Evolutionary conservation across 2,329 filamentous ascomycete genomes (phyloP), one percentile per base, ranked within the genome.

Genomic region (Lachnellula hyalina): DNA sequence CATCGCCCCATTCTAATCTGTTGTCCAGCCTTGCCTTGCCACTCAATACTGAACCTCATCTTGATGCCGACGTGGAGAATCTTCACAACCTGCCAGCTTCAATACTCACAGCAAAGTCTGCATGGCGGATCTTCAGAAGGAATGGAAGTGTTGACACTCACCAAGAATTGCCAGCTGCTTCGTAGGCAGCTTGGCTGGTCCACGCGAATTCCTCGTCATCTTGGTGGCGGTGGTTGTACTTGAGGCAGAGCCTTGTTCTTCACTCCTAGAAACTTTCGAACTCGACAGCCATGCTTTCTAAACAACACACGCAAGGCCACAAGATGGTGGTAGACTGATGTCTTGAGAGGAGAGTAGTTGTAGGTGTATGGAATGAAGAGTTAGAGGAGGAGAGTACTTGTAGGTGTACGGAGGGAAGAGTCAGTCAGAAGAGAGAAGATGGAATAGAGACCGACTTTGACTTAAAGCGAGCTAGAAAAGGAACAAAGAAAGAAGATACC

Each of bases 81-180:
- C 28, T 28, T 28, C 8, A 28, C 28, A 8, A 7, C 28, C 28
- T 2, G 28, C 7, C 8, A 9, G 7, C 7, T 28, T 28, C 28
- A 28, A 28, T 8, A 28, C 28, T 28, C 8, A 28, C 8, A 28
- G 8, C 9, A 28, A 28, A 28, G 28, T 3, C 8, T 28, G 2
- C 28, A 28, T 8, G 6, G 8, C 28, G 8, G 9, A 28, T 28
- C 28, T n/a, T 17, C 5, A n/a, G 53, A 53, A 56, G 32, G 51
- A 42, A 49, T 42, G 9, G 38, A 42, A 42, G 52, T 44, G 12
- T 25, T 11, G 36, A 40, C n/a, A 67, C 80, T 77, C 79, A 91
- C 88, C 85, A 60, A 95, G 74, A 67, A 95, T 91, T 44, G 84
- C 75, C 67, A 95, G 77, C 74, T 95, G 90, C 78, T 85, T 82